Conservation (phyloP, 2,329 filamentous ascomycete species). For the Grosmannia huntii region DNA sequence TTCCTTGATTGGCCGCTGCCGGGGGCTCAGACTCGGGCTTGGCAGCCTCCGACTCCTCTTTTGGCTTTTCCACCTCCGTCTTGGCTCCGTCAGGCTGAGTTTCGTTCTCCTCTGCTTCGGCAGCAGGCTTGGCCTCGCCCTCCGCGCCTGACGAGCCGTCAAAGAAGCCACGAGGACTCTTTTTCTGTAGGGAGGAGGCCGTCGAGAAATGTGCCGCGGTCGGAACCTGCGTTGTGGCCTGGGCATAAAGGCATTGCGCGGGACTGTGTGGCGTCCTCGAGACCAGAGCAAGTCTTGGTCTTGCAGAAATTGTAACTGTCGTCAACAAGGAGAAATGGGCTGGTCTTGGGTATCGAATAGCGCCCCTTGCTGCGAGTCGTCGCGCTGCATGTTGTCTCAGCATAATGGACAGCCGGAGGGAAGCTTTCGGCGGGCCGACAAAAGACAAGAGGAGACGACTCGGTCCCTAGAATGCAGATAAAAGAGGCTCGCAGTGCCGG, state of each 20-base stretch:
- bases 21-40: slow-evolving; percentile 24
- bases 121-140: slow-evolving; percentile 10
- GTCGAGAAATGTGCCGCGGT: slow-evolving; percentile 8
- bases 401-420: slow-evolving; percentile 7
- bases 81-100: slow-evolving; percentile 1
- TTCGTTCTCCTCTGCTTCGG: slow-evolving; percentile 4
- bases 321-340: slow-evolving; percentile 4
- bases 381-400: slow-evolving; percentile 11
- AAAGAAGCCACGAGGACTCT: slow-evolving; percentile 13
- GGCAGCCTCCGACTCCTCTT: slow-evolving; percentile 12
- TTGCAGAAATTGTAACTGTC: neutral
- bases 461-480: neutral
- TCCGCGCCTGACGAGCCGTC: slow-evolving; percentile 8
- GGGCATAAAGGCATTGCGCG: neutral
- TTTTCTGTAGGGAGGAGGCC: slow-evolving; percentile 8
- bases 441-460: neutral
- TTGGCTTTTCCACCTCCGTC: slow-evolving; percentile 1
- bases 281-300: slow-evolving; percentile 2
- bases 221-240: neutral
- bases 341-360: neutral
- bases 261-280: neutral
- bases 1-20: slow-evolving; percentile 20
- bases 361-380: slow-evolving; percentile 8
- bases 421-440: neutral
- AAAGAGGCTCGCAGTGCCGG: neutral